A percentile compares a stretch with the other conserved stretches of the same genome.
phyloP scores from a whole-genome alignment of 148 eudicot species.

The Silene latifolia region DNA sequence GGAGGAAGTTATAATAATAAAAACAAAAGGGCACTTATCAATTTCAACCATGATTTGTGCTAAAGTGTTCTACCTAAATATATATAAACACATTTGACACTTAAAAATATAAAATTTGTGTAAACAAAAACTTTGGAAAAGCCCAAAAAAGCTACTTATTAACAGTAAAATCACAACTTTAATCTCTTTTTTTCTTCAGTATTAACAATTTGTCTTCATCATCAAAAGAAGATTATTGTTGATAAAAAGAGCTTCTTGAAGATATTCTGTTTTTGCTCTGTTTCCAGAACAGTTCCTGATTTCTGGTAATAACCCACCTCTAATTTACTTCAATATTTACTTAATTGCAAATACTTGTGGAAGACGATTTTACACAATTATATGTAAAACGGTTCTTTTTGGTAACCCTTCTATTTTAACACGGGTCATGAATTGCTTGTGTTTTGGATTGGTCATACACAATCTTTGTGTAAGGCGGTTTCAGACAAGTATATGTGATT shows the following conservation, averaged over 20 bases:
- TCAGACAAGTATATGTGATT: neutral
- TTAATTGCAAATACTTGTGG: neutral
- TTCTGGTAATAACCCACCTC: conserved; percentile 29
- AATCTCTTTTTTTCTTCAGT: neutral
- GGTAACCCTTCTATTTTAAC: too few relatives aligned
- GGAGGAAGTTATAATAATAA: too few relatives aligned
- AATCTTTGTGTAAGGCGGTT: too few relatives aligned
- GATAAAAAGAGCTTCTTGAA: conserved; percentile 15
- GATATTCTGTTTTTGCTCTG: conserved; percentile 1
- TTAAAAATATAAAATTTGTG: conserved; percentile 1
- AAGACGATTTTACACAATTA: too few relatives aligned
- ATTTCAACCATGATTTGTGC: neutral
- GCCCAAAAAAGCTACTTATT: conserved; percentile 10
- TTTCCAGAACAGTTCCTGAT: conserved; percentile 5
- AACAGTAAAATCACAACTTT: conserved; percentile 20
- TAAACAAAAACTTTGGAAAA: conserved; percentile 13
- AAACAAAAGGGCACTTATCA: neutral
- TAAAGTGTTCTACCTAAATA: conserved; percentile 6
- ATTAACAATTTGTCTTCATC: conserved; percentile 24
- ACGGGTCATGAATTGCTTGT: too few relatives aligned
- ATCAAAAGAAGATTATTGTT: conserved; percentile 16
- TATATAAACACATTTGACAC: neutral
- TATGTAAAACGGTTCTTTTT: too few relatives aligned
- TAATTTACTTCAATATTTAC: conserved; percentile 13
- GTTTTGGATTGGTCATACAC: too few relatives aligned